Conservation (phyloP, 306 rosid species). For the Glycine soja region DNA sequence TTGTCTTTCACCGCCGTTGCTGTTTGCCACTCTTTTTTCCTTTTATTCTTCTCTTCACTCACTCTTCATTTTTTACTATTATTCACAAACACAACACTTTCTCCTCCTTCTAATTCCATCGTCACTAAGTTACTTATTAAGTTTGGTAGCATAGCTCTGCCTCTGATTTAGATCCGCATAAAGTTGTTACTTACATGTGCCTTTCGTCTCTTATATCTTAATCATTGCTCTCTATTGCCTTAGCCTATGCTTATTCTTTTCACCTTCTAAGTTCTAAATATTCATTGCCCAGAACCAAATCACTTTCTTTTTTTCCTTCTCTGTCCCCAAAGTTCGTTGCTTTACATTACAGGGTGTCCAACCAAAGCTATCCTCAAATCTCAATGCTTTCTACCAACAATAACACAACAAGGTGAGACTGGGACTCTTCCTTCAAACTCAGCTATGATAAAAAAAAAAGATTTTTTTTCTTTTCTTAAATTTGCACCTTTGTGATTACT, state of each 20-base stretch:
- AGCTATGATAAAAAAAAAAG: not conserved
- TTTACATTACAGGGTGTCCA: constrained; percentile 54
- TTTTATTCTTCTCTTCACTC: not conserved
- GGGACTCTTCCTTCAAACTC: constrained; percentile 48
- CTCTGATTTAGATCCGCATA: constrained; percentile 50
- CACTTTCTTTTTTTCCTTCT: not conserved
- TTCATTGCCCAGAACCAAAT: not conserved
- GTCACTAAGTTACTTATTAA: constrained; percentile 24
- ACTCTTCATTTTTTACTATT: not conserved
- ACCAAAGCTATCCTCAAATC: constrained; percentile 44
- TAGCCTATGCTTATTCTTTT: constrained; percentile 38
- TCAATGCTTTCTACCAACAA: too few species aligned
- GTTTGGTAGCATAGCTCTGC: constrained; percentile 15
- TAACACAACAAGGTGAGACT: constrained; percentile 40
- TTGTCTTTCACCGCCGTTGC: constrained; percentile 39
- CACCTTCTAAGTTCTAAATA: constrained; percentile 35
- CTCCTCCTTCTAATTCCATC: constrained; percentile 26
- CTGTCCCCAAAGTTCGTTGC: constrained; percentile 34
- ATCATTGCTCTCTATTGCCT: constrained; percentile 18
- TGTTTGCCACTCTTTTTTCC: constrained; percentile 33
- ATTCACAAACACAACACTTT: constrained; percentile 3
- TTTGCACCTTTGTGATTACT: constrained; percentile 12
- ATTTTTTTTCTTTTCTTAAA: not conserved
- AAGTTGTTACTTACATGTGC: constrained; percentile 50
- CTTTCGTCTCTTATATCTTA: constrained; percentile 45